Base-by-base conservation (phyloP, 2,329 filamentous ascomycete genomes). In the Lachnellula cervina region DNA sequence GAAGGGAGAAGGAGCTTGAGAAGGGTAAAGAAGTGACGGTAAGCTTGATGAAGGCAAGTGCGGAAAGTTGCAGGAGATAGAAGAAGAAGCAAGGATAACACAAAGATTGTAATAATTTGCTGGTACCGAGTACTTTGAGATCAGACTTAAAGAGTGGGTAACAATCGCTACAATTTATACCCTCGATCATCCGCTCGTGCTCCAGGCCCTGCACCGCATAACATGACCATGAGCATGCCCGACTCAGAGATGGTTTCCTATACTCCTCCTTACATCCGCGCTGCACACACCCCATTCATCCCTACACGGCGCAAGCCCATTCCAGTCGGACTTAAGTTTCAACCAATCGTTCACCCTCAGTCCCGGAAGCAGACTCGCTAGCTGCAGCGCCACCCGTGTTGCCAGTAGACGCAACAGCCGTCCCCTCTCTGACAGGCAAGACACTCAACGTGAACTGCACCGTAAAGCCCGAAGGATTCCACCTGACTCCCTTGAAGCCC, bases 11-110 rank as follows among this genome's bases (percentile, higher is more conserved):
- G 5, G 59, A 62, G 16, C 34, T 62, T 7, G 47, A 52, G 37
- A 56, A 34, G 21, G 60, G 61, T 0, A 52, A 51, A 14, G 37
- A 53, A 13, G 49, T 60, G 25, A 51, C 51, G 2, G 11, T 58
- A 32, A 44, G 51, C 1, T 43, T 62, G 35, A 59, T 63, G 14
- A 43, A 55, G 25, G 51, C 57, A 17, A 44, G 57, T 5, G 46
- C 50, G 19, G 49, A 56, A 28, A 42, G 32, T 32, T 51, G 28
- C 13, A 40, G 48, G 23, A 25, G 14, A 19, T 51, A 51, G 17
- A 49, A 51, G 17, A 49, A n/a, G 11, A 21, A 42, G n/a, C n/a
- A n/a, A n/a, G n/a, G n/a, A n/a, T n/a, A n/a, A n/a, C n/a, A n/a
- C n/a, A n/a, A n/a, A n/a, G n/a, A n/a, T n/a, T n/a, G n/a, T n/a